These are phyloP conservation scores for Mortierella sp. DNA, from an alignment of 371 early-diverging fungal species.

Conservation along the genomic window DNA sequence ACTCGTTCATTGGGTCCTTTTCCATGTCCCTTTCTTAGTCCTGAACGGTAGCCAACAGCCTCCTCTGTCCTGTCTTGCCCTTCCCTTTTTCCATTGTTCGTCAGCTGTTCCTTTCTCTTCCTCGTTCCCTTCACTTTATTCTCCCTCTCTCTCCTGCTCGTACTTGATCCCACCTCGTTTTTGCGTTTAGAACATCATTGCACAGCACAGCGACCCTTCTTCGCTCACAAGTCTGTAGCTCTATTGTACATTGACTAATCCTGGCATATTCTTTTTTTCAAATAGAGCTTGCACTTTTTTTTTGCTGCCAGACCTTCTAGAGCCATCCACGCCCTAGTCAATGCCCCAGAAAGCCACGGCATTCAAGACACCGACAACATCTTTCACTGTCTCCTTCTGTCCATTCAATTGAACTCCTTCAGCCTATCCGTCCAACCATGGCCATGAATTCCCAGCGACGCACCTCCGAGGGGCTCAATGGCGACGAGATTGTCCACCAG, in stretches of 20 bases:
- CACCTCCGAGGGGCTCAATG: conserved; percentile 28
- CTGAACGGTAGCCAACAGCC: conserved; percentile 14
- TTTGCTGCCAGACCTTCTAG: conserved; percentile 4
- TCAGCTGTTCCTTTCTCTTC: neutral
- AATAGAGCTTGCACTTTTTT: neutral
- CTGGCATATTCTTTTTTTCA: neutral
- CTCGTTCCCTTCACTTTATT: neutral
- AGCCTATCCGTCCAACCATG: conserved; percentile 18
- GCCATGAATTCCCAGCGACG: conserved; percentile 47
- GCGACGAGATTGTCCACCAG: conserved; percentile 39
- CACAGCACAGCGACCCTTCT: neutral
- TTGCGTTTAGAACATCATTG: neutral
- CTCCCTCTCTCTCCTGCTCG: neutral
- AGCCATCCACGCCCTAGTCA: neutral
- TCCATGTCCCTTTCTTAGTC: conserved; percentile 1
- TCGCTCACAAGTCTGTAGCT: neutral
- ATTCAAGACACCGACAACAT: neutral
- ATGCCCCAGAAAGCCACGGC: neutral
- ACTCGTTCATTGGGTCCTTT: neutral
- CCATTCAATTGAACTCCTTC: neutral
- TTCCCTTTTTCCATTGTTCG: conserved; percentile 2
- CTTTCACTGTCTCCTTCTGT: conserved; percentile 2
- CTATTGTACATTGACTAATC: neutral
- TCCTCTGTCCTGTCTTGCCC: conserved; percentile 2
- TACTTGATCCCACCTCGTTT: neutral